phyloP scores from a whole-genome alignment of 805 yeast species.

The Hanseniaspora clermontiae region DNA sequence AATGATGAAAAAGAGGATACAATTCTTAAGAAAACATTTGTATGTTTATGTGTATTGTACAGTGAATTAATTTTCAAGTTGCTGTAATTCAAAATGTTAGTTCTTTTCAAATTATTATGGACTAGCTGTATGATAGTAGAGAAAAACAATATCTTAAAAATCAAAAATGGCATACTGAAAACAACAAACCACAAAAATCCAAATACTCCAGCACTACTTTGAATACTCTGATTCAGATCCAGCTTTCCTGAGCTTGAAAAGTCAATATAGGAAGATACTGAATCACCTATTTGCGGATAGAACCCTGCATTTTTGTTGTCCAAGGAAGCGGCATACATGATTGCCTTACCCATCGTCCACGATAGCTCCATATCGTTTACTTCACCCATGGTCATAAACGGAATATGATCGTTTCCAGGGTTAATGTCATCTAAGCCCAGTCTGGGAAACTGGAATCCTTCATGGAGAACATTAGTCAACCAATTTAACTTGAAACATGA shows the following conservation, averaged over 20 bases:
- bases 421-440: constrained; percentile 37
- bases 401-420: constrained; percentile 32
- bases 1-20: not conserved
- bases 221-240: not conserved
- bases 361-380: constrained; percentile 78
- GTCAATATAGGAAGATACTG: not conserved
- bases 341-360: constrained; percentile 88
- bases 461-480: constrained; percentile 81
- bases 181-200: constrained; percentile 1
- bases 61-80: not conserved
- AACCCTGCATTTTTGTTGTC: constrained; percentile 3
- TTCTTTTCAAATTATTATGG: constrained; percentile 6
- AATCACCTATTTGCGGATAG: not conserved
- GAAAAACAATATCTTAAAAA: not conserved
- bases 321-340: constrained; percentile 69
- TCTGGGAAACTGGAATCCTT: constrained; percentile 81
- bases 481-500: constrained; percentile 93
- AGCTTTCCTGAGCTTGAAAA: not conserved
- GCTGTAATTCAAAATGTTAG: not conserved
- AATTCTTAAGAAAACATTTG: not conserved
- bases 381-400: constrained; percentile 71
- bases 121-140: not conserved
- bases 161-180: not conserved
- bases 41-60: not conserved
- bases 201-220: not conserved